phyloP scores from a whole-genome alignment of 169 alveolate species.

The Plasmodium malariae region DNA sequence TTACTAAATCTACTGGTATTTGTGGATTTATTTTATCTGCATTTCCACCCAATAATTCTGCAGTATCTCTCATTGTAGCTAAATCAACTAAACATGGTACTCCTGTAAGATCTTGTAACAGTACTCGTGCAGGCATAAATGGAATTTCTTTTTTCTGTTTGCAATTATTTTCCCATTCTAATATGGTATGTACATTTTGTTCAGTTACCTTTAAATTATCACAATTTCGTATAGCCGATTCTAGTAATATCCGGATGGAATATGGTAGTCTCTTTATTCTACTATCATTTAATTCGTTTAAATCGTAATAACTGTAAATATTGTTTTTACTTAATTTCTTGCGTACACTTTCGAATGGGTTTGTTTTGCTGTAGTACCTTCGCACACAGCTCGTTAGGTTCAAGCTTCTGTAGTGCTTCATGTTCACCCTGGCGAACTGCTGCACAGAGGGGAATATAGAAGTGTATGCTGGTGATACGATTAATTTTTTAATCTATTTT shows the following conservation, averaged over 20 bases:
- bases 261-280: slow-evolving; percentile 89
- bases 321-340: slow-evolving; percentile 12
- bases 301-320: slow-evolving; percentile 41
- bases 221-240: slow-evolving; percentile 96
- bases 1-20: slow-evolving; percentile 96
- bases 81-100: slow-evolving; percentile 97
- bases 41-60: slow-evolving; percentile 92
- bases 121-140: slow-evolving; percentile 97
- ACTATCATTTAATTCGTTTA: slow-evolving; percentile 82
- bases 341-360: slow-evolving; percentile 35
- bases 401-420: background rate
- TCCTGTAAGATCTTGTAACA: slow-evolving; percentile 97
- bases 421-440: background rate
- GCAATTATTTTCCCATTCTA: slow-evolving; percentile 91
- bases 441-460: no score
- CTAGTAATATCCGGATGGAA: slow-evolving; percentile 94
- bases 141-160: slow-evolving; percentile 93
- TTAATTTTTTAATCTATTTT: no score
- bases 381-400: slow-evolving; percentile 12
- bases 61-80: slow-evolving; percentile 98
- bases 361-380: slow-evolving; percentile 23
- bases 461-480: no score
- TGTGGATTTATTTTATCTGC: slow-evolving; percentile 94
- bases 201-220: slow-evolving; percentile 93
- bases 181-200: slow-evolving; percentile 93